Conservation (phyloP, 768 basidiomycete species). For the Rhodotorula graminis region DNA sequence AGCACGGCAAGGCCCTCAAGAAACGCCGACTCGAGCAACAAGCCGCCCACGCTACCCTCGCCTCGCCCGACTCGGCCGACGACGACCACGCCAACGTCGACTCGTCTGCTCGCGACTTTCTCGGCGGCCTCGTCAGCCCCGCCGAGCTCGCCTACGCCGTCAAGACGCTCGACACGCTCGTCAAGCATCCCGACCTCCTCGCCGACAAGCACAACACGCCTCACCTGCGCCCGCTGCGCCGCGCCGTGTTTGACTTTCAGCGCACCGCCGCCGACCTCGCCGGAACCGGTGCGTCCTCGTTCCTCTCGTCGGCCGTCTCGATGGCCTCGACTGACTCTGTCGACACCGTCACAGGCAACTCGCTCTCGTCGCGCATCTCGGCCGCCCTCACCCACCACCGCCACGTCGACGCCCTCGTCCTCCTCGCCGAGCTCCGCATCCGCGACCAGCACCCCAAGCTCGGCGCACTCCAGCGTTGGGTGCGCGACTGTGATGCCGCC, state of each 20-base stretch:
- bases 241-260: conserved; percentile 34
- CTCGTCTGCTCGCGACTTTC: background rate
- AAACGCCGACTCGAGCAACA: conserved; percentile 4
- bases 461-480: conserved; percentile 58
- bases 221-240: conserved; percentile 18
- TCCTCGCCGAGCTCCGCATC: conserved; percentile 57
- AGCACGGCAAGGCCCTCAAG: conserved; percentile 21
- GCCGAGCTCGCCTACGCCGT: conserved; percentile 18
- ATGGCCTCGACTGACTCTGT: no score
- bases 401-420: conserved; percentile 54
- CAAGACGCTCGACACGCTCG: conserved; percentile 21
- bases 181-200: conserved; percentile 1
- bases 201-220: background rate
- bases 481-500: conserved; percentile 58
- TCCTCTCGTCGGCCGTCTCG: no score
- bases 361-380: conserved; percentile 34
- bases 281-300: conserved; percentile 19
- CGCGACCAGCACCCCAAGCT: conserved; percentile 54
- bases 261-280: conserved; percentile 5
- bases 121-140: conserved; percentile 23
- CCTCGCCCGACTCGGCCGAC: background rate
- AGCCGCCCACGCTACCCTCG: background rate
- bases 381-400: conserved; percentile 52
- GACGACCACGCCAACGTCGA: background rate
- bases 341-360: conserved; percentile 6